Evolutionary conservation across 2,329 filamentous ascomycete species (phyloP).

Genomic region (Pseudodiploospora longispora): DNA sequence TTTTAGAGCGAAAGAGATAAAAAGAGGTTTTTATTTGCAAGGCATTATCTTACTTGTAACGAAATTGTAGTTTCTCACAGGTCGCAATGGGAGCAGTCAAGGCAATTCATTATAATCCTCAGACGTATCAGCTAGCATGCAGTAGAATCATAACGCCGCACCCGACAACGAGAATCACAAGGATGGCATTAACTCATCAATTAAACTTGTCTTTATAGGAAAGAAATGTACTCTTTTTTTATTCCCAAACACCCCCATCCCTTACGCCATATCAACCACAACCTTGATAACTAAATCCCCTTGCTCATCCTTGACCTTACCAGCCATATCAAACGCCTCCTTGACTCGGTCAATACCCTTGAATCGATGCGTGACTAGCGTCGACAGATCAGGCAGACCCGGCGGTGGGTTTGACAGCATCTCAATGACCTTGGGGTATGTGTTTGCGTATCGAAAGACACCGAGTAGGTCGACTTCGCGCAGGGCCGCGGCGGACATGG

Average conservation of each 20-base stretch:
- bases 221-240: not conserved
- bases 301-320: constrained; percentile 58
- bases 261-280: constrained; percentile 42
- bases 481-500: constrained; percentile 58
- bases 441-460: constrained; percentile 68
- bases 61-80: no score
- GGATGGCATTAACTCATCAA: not conserved
- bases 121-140: not conserved
- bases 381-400: constrained; percentile 54
- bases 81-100: no score
- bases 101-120: no score
- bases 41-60: no score
- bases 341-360: constrained; percentile 53
- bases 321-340: constrained; percentile 67
- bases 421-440: constrained; percentile 52
- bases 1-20: not conserved
- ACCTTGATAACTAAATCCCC: constrained; percentile 71
- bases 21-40: not conserved
- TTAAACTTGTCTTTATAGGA: constrained; percentile 7
- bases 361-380: constrained; percentile 64
- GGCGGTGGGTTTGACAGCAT: constrained; percentile 40
- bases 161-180: not conserved
- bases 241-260: not conserved
- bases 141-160: not conserved
- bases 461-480: constrained; percentile 65